These are phyloP conservation scores for Xanthoceras sorbifolium DNA, from an alignment of 345 rosid species.

Conservation along the genomic window DNA sequence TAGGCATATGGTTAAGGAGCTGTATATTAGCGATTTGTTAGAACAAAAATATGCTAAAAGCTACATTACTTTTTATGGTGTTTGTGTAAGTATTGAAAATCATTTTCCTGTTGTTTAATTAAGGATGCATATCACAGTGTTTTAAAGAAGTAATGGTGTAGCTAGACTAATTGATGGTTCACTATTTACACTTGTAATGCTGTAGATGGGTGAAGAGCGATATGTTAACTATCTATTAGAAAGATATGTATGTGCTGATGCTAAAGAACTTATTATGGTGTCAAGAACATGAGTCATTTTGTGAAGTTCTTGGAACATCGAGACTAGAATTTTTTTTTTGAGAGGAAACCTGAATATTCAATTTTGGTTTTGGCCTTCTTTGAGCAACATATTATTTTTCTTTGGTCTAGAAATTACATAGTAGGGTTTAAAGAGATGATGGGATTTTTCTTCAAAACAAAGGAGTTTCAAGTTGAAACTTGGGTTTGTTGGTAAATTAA, in stretches of 20 bases:
- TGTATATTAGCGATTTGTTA: not conserved
- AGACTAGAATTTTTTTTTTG: not conserved
- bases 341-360: not conserved
- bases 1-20: not conserved
- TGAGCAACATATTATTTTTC: not conserved
- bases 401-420: not conserved
- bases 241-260: not conserved
- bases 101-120: not conserved
- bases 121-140: too few relatives aligned
- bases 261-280: not conserved
- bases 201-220: too few relatives aligned
- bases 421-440: not conserved
- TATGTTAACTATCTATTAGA: too few relatives aligned
- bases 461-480: not conserved
- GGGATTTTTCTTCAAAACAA: not conserved
- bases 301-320: not conserved
- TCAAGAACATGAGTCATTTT: not conserved
- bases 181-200: not conserved
- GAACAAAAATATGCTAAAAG: not conserved
- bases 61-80: not conserved
- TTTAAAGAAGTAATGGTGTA: not conserved
- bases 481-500: too few relatives aligned
- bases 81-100: not conserved
- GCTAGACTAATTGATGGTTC: not conserved
- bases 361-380: constrained; percentile 2